Conservation (phyloP, 2,329 filamentous ascomycete genomes). For the Fusarium heterosporum region DNA sequence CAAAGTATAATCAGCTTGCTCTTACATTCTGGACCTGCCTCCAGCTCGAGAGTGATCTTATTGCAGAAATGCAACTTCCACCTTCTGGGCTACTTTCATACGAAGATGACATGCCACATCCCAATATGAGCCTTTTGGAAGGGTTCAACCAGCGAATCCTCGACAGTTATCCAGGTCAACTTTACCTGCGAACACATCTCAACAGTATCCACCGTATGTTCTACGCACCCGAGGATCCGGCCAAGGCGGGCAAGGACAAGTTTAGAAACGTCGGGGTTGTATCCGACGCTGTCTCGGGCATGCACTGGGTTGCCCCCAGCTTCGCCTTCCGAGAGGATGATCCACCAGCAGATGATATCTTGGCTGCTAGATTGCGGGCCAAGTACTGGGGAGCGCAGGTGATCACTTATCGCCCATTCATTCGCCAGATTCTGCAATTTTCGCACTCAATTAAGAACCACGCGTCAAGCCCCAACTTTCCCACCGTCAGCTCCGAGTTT, state of each 20-base stretch:
- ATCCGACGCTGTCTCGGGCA: conserved; percentile 56
- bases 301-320: conserved; percentile 60
- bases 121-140: conserved; percentile 63
- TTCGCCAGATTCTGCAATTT: conserved; percentile 67
- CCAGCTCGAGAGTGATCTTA: conserved; percentile 92
- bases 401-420: conserved; percentile 86
- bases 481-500: conserved; percentile 51
- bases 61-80: conserved; percentile 81
- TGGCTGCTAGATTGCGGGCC: conserved; percentile 84
- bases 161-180: conserved; percentile 71
- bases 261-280: conserved; percentile 62
- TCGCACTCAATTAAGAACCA: conserved; percentile 54
- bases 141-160: conserved; percentile 62
- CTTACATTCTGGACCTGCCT: conserved; percentile 94
- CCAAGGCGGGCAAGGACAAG: conserved; percentile 51
- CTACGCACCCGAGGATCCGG: conserved; percentile 60
- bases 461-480: conserved; percentile 51
- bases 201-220: conserved; percentile 71
- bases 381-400: conserved; percentile 96
- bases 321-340: conserved; percentile 75
- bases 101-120: conserved; percentile 74
- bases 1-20: conserved; percentile 70
- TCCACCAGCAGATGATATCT: conserved; percentile 78
- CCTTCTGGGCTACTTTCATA: conserved; percentile 71
- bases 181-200: conserved; percentile 72